phyloP scores from a whole-genome alignment of 2,329 filamentous ascomycete genomes.

The Tolypocladium ovalisporum region DNA sequence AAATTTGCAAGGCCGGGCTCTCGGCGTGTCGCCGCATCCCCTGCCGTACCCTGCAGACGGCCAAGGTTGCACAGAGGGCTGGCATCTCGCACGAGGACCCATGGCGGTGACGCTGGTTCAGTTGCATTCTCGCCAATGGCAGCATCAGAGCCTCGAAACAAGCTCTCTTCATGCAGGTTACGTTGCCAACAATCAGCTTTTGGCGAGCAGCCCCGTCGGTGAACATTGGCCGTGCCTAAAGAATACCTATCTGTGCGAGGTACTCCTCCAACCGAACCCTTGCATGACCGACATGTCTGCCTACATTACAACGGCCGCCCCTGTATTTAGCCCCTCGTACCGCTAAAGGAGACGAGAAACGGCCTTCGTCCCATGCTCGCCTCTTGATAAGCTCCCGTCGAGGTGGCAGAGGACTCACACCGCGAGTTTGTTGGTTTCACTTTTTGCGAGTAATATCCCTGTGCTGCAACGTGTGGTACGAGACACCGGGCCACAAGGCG shows the following conservation, averaged over 20 bases:
- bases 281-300: not conserved
- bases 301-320: not conserved
- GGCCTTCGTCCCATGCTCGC: not conserved
- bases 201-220: too few species aligned
- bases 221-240: not conserved
- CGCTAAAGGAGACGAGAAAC: not conserved
- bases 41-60: not conserved
- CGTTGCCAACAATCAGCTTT: not conserved
- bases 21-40: not conserved
- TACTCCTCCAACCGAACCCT: not conserved
- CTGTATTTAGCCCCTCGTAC: too few species aligned
- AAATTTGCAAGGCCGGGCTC: not conserved
- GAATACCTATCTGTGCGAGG: not conserved
- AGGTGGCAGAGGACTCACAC: not conserved
- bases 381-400: not conserved
- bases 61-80: not conserved
- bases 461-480: constrained; percentile 8
- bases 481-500: not conserved
- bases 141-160: not conserved
- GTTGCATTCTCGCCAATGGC: not conserved
- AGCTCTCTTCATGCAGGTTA: not conserved
- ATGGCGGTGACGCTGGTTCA: not conserved
- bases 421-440: not conserved
- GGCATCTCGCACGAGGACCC: not conserved
- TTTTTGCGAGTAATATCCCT: not conserved